phyloP scores from a whole-genome alignment of 2,329 filamentous ascomycete species.

The Phyllosticta citribraziliensis region DNA sequence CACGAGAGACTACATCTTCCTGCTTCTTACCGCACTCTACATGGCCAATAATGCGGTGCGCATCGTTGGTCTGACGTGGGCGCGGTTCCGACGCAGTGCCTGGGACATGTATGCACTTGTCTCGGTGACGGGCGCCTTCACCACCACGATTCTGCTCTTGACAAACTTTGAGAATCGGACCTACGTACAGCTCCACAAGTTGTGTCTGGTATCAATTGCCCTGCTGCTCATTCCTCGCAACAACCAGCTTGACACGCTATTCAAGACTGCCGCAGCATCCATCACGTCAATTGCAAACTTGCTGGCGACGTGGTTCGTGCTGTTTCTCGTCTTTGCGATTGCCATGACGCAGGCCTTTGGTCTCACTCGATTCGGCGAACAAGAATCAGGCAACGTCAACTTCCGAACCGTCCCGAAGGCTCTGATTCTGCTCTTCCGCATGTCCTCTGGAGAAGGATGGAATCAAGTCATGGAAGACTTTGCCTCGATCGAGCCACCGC shows the following conservation, averaged over 20 bases:
- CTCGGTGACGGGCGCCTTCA: conserved; percentile 68
- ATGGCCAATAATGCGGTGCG: conserved; percentile 74
- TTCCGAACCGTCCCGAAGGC: conserved; percentile 91
- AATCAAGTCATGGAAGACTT: conserved; percentile 96
- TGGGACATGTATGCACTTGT: conserved; percentile 90
- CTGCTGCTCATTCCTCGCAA: conserved; percentile 90
- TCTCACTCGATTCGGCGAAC: conserved; percentile 71
- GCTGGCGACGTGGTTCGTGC: conserved; percentile 90
- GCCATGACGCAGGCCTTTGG: conserved; percentile 94
- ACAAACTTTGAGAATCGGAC: conserved; percentile 44
- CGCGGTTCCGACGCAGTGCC: conserved; percentile 79
- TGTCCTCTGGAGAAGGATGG: conserved; percentile 93
- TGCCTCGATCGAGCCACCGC: conserved; percentile 65
- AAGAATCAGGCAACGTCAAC: conserved; percentile 72
- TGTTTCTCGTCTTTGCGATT: conserved; percentile 94
- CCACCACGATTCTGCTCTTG: conserved; percentile 70
- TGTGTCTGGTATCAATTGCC: conserved; percentile 84
- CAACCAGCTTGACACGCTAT: conserved; percentile 92
- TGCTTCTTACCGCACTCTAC: conserved; percentile 73
- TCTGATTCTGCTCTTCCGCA: conserved; percentile 83
- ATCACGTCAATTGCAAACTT: conserved; percentile 83
- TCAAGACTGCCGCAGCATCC: conserved; percentile 96
- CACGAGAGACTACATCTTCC: conserved; percentile 63
- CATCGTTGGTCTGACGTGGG: conserved; percentile 82
- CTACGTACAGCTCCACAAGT: conserved; percentile 82